These are phyloP conservation scores for Dryas alaskensis DNA, from an alignment of 306 rosid species.

Conservation along the genomic window DNA sequence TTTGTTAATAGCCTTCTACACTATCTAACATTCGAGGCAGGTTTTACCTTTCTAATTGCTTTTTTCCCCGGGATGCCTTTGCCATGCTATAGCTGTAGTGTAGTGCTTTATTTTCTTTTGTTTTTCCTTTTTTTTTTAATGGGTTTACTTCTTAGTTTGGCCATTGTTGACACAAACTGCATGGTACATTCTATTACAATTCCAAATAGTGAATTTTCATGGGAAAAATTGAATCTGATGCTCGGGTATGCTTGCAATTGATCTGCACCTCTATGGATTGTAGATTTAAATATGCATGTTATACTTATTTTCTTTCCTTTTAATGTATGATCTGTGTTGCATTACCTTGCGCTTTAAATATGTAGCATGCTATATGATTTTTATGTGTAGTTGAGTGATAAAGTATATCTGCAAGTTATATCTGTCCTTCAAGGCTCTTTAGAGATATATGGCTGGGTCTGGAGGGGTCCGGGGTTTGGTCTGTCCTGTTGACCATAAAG, in stretches of 20 bases:
- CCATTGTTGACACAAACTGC: not conserved
- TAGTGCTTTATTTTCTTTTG: not conserved
- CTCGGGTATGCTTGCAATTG: not conserved
- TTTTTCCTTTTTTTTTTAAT: not conserved
- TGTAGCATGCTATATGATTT: not conserved
- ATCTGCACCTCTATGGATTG: not conserved
- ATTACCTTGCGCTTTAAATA: not conserved
- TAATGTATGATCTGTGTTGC: not conserved
- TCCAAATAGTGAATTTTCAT: not conserved
- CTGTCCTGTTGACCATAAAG: not conserved
- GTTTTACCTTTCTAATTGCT: conserved; percentile 26
- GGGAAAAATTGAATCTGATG: conserved; percentile 15
- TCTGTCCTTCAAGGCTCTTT: not conserved
- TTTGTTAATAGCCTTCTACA: conserved; percentile 89
- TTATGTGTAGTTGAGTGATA: not conserved
- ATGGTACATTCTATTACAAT: not conserved
- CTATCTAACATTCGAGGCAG: conserved; percentile 92
- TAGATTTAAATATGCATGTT: not conserved
- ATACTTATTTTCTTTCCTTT: not conserved
- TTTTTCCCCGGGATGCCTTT: conserved; percentile 7
- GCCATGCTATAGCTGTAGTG: conserved; percentile 10
- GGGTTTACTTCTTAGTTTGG: conserved; percentile 1
- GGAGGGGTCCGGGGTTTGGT: not conserved
- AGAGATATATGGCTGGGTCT: not conserved
- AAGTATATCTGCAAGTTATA: not conserved